These are phyloP conservation scores for Zygotorulaspora sp. DNA, from an alignment of 805 yeast species.

Conservation along the genomic window DNA sequence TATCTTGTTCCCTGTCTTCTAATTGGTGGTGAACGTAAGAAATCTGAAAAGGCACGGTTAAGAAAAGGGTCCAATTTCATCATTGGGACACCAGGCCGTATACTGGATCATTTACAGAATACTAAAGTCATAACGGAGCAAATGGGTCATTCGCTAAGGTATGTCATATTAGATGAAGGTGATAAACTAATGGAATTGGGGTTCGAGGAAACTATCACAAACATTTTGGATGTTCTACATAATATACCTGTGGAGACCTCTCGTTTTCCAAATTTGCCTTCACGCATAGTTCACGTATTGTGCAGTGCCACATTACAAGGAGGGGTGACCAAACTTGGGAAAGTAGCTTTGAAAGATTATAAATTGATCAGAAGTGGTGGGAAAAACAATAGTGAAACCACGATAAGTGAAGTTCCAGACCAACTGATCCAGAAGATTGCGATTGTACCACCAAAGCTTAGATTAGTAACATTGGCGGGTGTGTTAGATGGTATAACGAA, in stretches of 20 bases:
- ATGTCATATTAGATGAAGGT: constrained; percentile 94
- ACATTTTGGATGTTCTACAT: constrained; percentile 61
- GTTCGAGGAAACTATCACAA: constrained; percentile 85
- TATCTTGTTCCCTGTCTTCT: constrained; percentile 92
- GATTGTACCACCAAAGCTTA: constrained; percentile 88
- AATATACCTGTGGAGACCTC: constrained; percentile 37
- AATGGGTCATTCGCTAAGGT: constrained; percentile 61
- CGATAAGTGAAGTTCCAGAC: constrained; percentile 65
- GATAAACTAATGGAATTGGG: constrained; percentile 94
- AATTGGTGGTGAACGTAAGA: constrained; percentile 97
- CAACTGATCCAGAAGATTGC: constrained; percentile 76
- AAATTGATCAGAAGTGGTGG: constrained; percentile 51
- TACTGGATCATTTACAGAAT: constrained; percentile 90
- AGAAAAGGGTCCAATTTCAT: constrained; percentile 93
- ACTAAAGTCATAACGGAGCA: constrained; percentile 64
- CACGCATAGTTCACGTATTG: constrained; percentile 65
- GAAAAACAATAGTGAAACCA: constrained; percentile 20
- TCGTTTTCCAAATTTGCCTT: constrained; percentile 58
- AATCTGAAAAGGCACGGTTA: constrained; percentile 90
- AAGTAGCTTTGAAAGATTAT: constrained; percentile 68
- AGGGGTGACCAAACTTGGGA: constrained; percentile 75
- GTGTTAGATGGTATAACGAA: constrained; percentile 48
- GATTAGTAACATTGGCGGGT: constrained; percentile 78
- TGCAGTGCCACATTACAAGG: constrained; percentile 94
- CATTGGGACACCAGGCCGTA: constrained; percentile 97